phyloP scores from a whole-genome alignment of 2,329 filamentous ascomycete species.

The Sordariomycetes sp. region DNA sequence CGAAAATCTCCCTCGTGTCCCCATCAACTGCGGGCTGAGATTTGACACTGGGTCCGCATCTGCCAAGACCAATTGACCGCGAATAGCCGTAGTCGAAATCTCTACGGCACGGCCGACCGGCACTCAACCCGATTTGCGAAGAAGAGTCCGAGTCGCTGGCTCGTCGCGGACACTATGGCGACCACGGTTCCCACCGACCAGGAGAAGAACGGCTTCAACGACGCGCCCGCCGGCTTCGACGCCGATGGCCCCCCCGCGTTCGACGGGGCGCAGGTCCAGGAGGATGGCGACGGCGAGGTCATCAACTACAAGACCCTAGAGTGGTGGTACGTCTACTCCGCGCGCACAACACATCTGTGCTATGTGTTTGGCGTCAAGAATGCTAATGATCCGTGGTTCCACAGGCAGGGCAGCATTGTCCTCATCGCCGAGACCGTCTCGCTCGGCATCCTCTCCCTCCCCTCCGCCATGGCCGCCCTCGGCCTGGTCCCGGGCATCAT shows the following conservation, averaged over 20 bases:
- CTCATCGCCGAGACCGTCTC: conserved; percentile 27
- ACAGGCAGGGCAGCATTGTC: conserved; percentile 29
- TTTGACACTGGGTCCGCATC: too few relatives aligned
- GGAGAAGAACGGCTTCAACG: background rate
- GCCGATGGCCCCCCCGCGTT: background rate
- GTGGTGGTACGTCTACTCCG: conserved; percentile 23
- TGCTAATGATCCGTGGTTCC: background rate
- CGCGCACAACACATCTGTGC: too few relatives aligned
- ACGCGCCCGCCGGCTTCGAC: background rate
- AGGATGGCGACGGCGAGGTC: background rate
- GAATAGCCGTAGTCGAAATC: too few relatives aligned
- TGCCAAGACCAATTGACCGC: too few relatives aligned
- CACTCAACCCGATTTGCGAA: too few relatives aligned
- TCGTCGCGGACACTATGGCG: background rate
- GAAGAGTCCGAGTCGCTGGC: too few relatives aligned
- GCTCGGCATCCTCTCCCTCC: conserved; percentile 12
- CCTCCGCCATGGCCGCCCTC: conserved; percentile 8
- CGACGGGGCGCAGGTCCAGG: background rate
- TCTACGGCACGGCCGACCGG: too few relatives aligned
- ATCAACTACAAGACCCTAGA: conserved; percentile 23
- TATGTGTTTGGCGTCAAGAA: background rate
- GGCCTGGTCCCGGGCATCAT: conserved; percentile 57
- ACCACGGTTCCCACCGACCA: background rate
- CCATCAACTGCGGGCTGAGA: too few relatives aligned
- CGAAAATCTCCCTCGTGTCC: too few relatives aligned